These are phyloP conservation scores for Triangularia verruculosa DNA, from an alignment of 2,329 filamentous ascomycete genomes.

Conservation along the genomic window DNA sequence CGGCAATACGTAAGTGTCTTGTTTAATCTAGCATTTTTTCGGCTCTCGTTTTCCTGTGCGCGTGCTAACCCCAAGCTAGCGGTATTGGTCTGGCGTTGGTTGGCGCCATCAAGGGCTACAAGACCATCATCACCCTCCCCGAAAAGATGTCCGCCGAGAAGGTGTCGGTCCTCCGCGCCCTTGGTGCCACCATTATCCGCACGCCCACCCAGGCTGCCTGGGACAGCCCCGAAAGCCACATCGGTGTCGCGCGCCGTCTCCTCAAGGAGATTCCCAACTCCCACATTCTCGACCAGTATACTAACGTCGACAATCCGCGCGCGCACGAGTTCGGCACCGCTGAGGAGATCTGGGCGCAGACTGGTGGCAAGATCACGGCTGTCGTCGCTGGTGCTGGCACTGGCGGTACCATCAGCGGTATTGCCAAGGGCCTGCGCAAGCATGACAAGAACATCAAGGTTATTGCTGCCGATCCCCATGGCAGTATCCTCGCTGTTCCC, in stretches of 20 bases:
- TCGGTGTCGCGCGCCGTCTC: constrained; percentile 84
- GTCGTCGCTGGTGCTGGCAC: constrained; percentile 92
- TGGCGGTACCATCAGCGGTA: constrained; percentile 89
- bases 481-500: constrained; percentile 85
- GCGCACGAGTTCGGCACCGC: constrained; percentile 94
- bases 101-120: constrained; percentile 94
- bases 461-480: constrained; percentile 87
- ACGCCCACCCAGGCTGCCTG: constrained; percentile 94
- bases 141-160: constrained; percentile 99
- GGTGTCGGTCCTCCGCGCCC: constrained; percentile 86
- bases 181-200: constrained; percentile 95
- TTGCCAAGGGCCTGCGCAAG: constrained; percentile 81
- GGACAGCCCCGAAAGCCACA: constrained; percentile 93
- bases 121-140: constrained; percentile 95
- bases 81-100: constrained; percentile 94
- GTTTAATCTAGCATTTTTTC: constrained; percentile 26
- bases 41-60: neutral
- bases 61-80: constrained; percentile 36
- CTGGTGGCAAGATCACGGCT: constrained; percentile 74
- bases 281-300: constrained; percentile 96
- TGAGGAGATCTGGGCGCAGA: constrained; percentile 94
- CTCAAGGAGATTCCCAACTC: constrained; percentile 96
- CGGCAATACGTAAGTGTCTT: constrained; percentile 71
- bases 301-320: constrained; percentile 84
- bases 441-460: constrained; percentile 84